These are phyloP conservation scores for Phytophthora brassicae DNA, from an alignment of 352 stramenopile species.

Conservation along the genomic window DNA sequence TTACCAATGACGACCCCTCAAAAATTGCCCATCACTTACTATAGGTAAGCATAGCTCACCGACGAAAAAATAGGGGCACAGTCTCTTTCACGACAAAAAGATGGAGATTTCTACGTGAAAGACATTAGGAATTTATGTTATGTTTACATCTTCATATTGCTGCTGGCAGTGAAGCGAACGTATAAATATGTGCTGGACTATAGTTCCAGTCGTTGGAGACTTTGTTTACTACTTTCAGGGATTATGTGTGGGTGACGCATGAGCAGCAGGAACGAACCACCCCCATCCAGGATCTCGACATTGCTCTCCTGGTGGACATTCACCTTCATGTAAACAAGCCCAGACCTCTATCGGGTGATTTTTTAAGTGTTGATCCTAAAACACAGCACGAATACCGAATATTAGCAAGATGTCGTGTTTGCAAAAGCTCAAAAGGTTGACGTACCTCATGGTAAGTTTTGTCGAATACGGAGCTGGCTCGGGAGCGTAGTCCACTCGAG, in stretches of 20 bases:
- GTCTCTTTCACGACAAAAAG: slow-evolving; percentile 16
- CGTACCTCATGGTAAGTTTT: slow-evolving; percentile 38
- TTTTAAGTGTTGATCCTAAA: slow-evolving; percentile 10
- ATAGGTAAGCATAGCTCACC: too few species aligned
- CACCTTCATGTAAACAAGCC: slow-evolving; percentile 37
- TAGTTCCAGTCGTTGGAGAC: background rate
- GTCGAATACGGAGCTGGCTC: slow-evolving; percentile 46
- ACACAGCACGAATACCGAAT: slow-evolving; percentile 1
- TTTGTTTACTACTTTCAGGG: slow-evolving; percentile 4
- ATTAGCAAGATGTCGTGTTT: slow-evolving; percentile 12
- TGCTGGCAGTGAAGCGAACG: slow-evolving; percentile 5
- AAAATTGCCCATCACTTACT: too few species aligned
- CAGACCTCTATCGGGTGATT: slow-evolving; percentile 13
- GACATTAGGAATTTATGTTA: background rate
- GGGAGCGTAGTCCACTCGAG: slow-evolving; percentile 31
- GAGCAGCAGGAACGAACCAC: slow-evolving; percentile 50
- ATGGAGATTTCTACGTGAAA: slow-evolving; percentile 9
- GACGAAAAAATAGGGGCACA: too few species aligned
- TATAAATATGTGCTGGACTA: slow-evolving; percentile 28
- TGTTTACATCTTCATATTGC: too few species aligned
- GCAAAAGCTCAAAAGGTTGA: background rate
- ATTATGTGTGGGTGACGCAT: slow-evolving; percentile 25
- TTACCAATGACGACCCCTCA: too few species aligned
- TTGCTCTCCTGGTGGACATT: slow-evolving; percentile 31
- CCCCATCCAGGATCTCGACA: slow-evolving; percentile 68